Evolutionary conservation across 73 alveolate genomes (phyloP).

Genomic region (Paramecium sonneborni): DNA sequence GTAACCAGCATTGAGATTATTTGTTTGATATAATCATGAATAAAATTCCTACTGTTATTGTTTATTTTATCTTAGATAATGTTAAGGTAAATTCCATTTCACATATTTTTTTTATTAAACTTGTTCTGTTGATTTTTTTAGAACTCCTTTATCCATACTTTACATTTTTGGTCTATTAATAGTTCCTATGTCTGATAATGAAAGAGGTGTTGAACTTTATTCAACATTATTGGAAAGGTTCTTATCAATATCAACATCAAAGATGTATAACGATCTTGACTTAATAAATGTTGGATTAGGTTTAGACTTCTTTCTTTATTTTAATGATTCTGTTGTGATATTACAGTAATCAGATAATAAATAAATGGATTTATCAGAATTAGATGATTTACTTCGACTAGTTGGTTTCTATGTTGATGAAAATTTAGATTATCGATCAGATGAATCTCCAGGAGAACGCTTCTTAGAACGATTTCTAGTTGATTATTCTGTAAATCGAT

Average conservation of each 20-base stretch:
- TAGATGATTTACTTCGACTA: not conserved
- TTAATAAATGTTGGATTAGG: not conserved
- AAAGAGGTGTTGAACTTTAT: not conserved
- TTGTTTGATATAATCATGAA: slow-evolving; percentile 5
- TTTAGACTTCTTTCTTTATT: not conserved
- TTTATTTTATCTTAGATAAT: not conserved
- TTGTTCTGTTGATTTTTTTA: not conserved
- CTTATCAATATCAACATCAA: not conserved
- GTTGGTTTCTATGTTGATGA: slow-evolving; percentile 26
- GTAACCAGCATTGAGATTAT: not conserved
- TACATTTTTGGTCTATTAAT: not conserved
- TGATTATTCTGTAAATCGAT: not conserved
- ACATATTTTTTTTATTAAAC: not conserved
- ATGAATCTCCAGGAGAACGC: slow-evolving; percentile 36
- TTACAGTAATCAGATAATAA: slow-evolving; percentile 7
- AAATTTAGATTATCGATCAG: not conserved
- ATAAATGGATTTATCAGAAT: not conserved
- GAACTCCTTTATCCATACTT: not conserved
- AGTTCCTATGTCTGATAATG: not conserved
- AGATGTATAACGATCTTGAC: not conserved
- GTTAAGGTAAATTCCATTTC: not conserved
- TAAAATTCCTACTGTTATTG: not conserved
- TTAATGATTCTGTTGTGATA: not conserved
- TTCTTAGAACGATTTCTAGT: not conserved
- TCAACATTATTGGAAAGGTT: not conserved